A percentile compares a stretch with the other conserved stretches of the same genome.
These are phyloP conservation scores for Rosa persica DNA, from an alignment of 306 rosid species.

Conservation along the genomic window DNA sequence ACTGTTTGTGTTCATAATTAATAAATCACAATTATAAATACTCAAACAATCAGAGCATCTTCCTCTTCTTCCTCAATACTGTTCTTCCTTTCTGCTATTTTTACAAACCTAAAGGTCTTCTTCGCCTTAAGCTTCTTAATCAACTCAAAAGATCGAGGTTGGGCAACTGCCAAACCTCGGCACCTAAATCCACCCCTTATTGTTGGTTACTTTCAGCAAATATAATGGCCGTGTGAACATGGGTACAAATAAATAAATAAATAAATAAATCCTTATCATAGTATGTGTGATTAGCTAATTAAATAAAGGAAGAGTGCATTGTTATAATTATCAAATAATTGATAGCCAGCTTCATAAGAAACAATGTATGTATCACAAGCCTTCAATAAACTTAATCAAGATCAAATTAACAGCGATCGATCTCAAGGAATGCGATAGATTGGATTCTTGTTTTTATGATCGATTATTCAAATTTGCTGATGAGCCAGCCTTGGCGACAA, in stretches of 20 bases:
- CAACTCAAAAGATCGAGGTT: too few relatives aligned
- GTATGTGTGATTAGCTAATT: background rate
- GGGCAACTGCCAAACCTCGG: too few relatives aligned
- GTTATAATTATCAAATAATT: background rate
- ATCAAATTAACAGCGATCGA: too few relatives aligned
- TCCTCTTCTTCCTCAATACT: too few relatives aligned
- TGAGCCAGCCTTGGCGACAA: background rate
- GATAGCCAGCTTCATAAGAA: background rate
- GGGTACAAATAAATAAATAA: background rate
- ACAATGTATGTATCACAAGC: background rate
- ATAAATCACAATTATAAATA: too few relatives aligned
- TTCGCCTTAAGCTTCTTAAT: too few relatives aligned
- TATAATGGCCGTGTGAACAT: background rate
- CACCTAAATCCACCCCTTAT: too few relatives aligned
- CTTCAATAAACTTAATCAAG: background rate
- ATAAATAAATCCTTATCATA: background rate
- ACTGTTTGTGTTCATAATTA: too few relatives aligned
- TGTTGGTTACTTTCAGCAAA: background rate
- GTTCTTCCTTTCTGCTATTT: too few relatives aligned
- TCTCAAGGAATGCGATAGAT: background rate
- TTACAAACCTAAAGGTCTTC: too few relatives aligned
- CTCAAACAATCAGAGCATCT: too few relatives aligned
- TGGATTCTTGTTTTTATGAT: slow-evolving; percentile 6
- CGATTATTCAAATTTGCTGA: background rate
- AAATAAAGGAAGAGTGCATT: background rate